Evolutionary conservation across 2,329 filamentous ascomycete species (phyloP), one percentile per base, ranked within the genome.

Genomic region (Alternaria incomplexa): DNA sequence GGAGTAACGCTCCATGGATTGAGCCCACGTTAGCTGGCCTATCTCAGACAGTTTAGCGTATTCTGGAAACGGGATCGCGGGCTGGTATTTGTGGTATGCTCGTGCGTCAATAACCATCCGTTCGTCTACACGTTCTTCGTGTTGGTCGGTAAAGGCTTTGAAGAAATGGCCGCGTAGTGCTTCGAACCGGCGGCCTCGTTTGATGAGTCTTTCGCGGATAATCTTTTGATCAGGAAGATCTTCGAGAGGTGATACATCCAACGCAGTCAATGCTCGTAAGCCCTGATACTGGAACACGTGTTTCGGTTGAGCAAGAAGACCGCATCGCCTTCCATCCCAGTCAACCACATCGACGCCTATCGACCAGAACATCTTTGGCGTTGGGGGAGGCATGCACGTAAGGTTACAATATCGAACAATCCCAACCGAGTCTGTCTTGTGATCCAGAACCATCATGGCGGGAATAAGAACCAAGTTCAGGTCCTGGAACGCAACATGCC

Each of bases 131-230:
- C 55, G 30, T n/a, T 46, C 55, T 57, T 50, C 45, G 22, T 23
- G 45, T 22, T 46, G 30, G 44, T 23, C 30, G 22, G 22, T 43
- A n/a, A 56, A 54, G 43, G 45, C 44, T n/a, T 48, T 40, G 44
- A 83, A 85, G 56, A 83, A 79, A 45, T 81, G 82, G 3, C 84
- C 83, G 26, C 78, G 79, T 43, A 84, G 73, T 13, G 71, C 61
- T 64, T 85, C 83, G 62, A 85, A 81, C 15, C 76, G 71, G 20
- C 75, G 76, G 10, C 84, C 84, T 8, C 83, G 79, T 11, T 75
- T 71, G 17, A 82, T 73, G n/a, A 86, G 72, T 9, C 67, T 63
- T n/a, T 72, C 57, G 9, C 73, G 74, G n/a, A 85, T 63, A 3
- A 70, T 65, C 0, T 77, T 71, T 47, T 77, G 69, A 8, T 82